Evolutionary conservation across 306 rosid species (phyloP).

Genomic region (Myrica gale): DNA sequence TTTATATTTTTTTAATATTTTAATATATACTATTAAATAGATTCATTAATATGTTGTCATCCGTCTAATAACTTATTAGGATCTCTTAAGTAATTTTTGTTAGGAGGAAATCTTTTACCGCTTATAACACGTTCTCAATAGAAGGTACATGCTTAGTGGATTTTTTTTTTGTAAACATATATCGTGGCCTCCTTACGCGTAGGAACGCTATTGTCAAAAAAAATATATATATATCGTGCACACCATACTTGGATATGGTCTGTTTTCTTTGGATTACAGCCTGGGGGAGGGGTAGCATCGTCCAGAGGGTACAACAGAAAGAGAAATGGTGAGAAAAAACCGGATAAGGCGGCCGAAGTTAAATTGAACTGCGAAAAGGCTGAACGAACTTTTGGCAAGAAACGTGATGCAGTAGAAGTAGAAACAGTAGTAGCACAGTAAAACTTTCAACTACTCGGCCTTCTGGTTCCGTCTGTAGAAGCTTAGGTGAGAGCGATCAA

Average conservation of each 20-base stretch:
- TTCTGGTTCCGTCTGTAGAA: constrained; percentile 11
- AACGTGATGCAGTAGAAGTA: not conserved
- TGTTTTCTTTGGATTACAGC: not conserved
- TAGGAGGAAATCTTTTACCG: no score
- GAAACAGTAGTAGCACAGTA: not conserved
- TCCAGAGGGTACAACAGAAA: not conserved
- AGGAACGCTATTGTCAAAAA: not conserved
- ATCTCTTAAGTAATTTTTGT: no score
- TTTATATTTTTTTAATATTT: no score
- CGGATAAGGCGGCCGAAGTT: not conserved
- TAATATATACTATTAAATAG: no score
- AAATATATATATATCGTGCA: not conserved
- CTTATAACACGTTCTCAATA: no score
- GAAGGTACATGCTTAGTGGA: no score
- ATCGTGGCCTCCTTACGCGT: not conserved
- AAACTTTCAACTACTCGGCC: not conserved
- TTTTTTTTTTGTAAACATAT: not conserved
- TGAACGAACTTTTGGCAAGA: not conserved
- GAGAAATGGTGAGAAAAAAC: not conserved
- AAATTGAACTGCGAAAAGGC: no score
- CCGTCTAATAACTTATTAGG: no score
- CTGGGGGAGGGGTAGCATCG: not conserved
- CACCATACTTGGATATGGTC: not conserved
- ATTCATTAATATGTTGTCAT: no score
- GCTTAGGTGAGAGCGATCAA: constrained; percentile 29